Base-by-base conservation (phyloP, 805 yeast species). In the Wickerhamomyces hampshirensis region DNA sequence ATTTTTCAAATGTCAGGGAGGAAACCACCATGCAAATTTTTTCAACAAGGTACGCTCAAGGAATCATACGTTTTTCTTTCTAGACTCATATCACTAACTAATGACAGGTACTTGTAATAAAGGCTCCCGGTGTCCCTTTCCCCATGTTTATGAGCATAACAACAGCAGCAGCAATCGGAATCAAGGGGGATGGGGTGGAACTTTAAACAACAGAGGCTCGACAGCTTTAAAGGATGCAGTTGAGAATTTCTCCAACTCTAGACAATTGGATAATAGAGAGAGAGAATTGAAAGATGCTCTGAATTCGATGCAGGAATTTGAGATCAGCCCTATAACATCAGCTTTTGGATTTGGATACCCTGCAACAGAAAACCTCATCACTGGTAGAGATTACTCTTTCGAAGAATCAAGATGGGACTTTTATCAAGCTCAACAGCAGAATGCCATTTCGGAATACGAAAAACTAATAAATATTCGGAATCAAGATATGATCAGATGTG, bases 401-500 rank as follows among this genome's bases (percentile, higher is more conserved):
- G 83, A 76, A 40, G 83, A 77, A 46, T 56, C 65, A 14, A 56
- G 83, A 37, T 56, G 68, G 34, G 66, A 68, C 41, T 73, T 59
- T 40, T 56, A 62, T 42, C 65, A 66, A 34, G 74, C 80, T 0
- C 58, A 50, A 30, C 48, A 57, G 4, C 51, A 52, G 12, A 68
- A 68, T 38, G 50, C 51, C 0, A 17, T 69, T 2, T 53, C 62
- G 0, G 63, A 61, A 12, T 72, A 66, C 44, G 69, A 66, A 29
- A 56, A 58, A 12, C 63, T 63, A 33, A 46, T 75, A 28, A 46
- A 48, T 2, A 63, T 68, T 4, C 60, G 83, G 48, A 56, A 55
- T 15, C 52, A 56, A 11, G 83, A 78, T 44, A 69, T 71, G 73
- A 54, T 59, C 24, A 58, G 56, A 30, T 69, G 76, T 40, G 39